phyloP scores from a whole-genome alignment of 2,329 filamentous ascomycete genomes.

The Fusarium udum region DNA sequence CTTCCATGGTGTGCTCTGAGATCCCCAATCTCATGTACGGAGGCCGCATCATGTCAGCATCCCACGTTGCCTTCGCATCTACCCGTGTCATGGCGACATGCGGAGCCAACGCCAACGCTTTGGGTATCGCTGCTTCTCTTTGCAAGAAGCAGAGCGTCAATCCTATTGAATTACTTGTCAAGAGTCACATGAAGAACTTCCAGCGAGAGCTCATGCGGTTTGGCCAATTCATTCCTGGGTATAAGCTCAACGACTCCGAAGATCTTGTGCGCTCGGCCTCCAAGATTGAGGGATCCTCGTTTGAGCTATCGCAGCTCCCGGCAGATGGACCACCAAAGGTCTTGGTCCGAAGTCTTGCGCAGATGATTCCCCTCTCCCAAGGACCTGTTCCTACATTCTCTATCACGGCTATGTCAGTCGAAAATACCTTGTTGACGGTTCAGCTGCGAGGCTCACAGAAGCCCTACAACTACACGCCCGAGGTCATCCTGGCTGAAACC shows the following conservation, averaged over 20 bases:
- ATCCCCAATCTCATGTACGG: conserved; percentile 21
- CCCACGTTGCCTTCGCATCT: conserved; percentile 17
- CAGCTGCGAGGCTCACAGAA: not conserved
- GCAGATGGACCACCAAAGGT: not conserved
- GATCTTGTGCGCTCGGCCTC: conserved; percentile 10
- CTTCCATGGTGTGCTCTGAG: conserved; percentile 1
- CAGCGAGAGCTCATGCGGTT: conserved; percentile 15
- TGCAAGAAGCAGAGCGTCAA: not conserved
- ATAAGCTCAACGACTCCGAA: conserved; percentile 3
- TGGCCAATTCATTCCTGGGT: conserved; percentile 14
- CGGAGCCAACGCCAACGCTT: conserved; percentile 15
- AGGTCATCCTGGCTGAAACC: conserved; percentile 1
- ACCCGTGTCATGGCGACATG: conserved; percentile 16
- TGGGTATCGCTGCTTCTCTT: conserved; percentile 3
- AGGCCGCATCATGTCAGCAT: conserved; percentile 15
- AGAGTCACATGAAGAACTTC: not conserved
- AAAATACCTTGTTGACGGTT: not conserved
- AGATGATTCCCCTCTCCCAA: not conserved
- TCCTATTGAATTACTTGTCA: not conserved
- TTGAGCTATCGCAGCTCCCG: not conserved
- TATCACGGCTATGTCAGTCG: conserved; percentile 1
- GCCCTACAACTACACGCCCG: conserved; percentile 10
- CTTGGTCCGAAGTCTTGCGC: conserved; percentile 8
- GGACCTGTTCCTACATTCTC: not conserved
- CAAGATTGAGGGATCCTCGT: not conserved